phyloP scores from a whole-genome alignment of 768 basidiomycete species.

The Candolleomyces eurysporus region DNA sequence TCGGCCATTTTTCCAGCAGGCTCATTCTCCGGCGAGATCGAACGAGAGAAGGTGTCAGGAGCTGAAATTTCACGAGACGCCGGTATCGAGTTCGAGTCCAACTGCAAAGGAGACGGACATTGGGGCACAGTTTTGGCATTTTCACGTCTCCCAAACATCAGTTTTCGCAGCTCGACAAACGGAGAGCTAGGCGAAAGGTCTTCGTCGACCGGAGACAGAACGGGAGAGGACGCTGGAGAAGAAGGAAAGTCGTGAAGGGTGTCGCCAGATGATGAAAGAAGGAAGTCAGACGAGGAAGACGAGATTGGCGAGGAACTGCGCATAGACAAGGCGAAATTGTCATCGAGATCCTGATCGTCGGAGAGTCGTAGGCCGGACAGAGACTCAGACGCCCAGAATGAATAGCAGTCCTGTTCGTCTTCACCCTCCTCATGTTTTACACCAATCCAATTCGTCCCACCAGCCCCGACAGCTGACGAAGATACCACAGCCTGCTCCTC shows the following conservation, averaged over 20 bases:
- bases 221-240: not conserved
- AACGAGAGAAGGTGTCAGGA: not conserved
- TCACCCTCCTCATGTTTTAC: not conserved
- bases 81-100: not conserved
- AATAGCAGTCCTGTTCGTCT: not conserved
- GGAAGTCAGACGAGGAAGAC: not conserved
- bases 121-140: not conserved
- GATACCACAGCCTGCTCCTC: not conserved
- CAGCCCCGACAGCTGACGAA: not conserved
- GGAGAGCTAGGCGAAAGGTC: not conserved
- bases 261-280: not conserved
- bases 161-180: not conserved
- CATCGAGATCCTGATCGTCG: not conserved
- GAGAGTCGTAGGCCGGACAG: not conserved
- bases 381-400: too few species aligned
- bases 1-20: not conserved
- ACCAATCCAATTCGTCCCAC: not conserved
- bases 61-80: not conserved
- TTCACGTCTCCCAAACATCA: not conserved
- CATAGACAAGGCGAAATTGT: not conserved
- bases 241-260: not conserved
- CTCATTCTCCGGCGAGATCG: not conserved
- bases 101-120: not conserved
- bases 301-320: not conserved
- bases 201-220: not conserved